Conservation (phyloP, 495 filamentous ascomycete species). For the Penicillium antarcticum region DNA sequence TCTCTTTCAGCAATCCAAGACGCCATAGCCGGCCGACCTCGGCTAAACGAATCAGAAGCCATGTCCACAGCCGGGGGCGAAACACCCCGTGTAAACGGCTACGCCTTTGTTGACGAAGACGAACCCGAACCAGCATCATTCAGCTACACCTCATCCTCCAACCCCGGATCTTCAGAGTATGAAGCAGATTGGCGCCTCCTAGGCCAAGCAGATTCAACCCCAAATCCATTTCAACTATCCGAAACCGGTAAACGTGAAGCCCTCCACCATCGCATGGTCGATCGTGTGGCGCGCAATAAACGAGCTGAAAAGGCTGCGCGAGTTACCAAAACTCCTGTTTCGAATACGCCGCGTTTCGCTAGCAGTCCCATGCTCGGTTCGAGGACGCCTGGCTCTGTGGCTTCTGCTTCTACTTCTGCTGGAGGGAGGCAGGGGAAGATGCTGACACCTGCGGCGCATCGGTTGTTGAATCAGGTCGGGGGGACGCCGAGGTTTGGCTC, state of each 20-base stretch:
- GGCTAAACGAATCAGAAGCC: slow-evolving; percentile 61
- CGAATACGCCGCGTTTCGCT: slow-evolving; percentile 67
- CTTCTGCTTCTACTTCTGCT: slow-evolving; percentile 4
- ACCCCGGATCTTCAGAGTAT: background rate
- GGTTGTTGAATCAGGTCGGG: slow-evolving; percentile 64
- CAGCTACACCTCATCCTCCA: slow-evolving; percentile 4
- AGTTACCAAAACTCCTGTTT: slow-evolving; percentile 54
- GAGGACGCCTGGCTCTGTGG: slow-evolving; percentile 43
- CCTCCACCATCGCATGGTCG: slow-evolving; percentile 88
- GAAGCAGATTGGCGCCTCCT: slow-evolving; percentile 40
- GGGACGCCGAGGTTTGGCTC: slow-evolving; percentile 36
- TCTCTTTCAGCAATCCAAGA: slow-evolving; percentile 81
- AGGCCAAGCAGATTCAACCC: slow-evolving; percentile 56
- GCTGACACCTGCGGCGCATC: slow-evolving; percentile 72
- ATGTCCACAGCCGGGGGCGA: slow-evolving; percentile 59
- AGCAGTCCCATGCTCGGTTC: slow-evolving; percentile 65
- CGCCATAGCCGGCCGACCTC: slow-evolving; percentile 76
- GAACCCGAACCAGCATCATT: slow-evolving; percentile 44
- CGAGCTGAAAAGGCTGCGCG: slow-evolving; percentile 49
- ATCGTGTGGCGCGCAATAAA: slow-evolving; percentile 72
- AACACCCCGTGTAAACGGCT: slow-evolving; percentile 88
- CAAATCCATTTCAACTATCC: slow-evolving; percentile 79
- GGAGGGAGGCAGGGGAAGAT: slow-evolving; percentile 21
- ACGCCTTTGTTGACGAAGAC: slow-evolving; percentile 87
- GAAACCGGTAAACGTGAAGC: slow-evolving; percentile 76